Base-by-base conservation (phyloP, 768 basidiomycete genomes). In the Coprinopsis sp. region DNA sequence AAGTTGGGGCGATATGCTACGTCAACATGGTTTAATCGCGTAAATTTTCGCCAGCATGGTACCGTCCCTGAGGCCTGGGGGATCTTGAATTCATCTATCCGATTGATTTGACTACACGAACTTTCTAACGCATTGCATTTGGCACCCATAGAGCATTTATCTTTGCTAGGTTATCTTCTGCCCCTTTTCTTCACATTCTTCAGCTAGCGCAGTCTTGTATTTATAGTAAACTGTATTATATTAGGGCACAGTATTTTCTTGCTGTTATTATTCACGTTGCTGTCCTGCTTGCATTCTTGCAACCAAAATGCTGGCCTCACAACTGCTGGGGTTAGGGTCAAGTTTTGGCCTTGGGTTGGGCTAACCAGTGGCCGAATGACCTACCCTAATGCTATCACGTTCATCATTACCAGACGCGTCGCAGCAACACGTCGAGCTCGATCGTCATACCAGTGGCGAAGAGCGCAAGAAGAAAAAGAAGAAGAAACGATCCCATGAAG, bases 381-480 rank as follows among this genome's bases (percentile, higher is more conserved):
- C 71, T 64, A 60, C 71, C 73, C 73, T 73, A 73, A 73, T 71
- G 65, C 61, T 63, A 55, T 61, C 62, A 47, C 52, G 61, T 22
- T 46, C 57, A 25, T 33, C 53, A 29, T n/a, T 51, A 27, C 33
- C 43, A 38, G 57, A 58, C 47, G 46, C 56, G 31, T 57, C 51
- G 40, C 55, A 56, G 38, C 49, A 54, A 12, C 40, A 53, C 34
- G 34, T 37, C 33, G 49, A 45, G 39, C 47, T 46, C 33, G 40
- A 47, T 16, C 28, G 40, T 23, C 42, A 50, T 30, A 37, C 34
- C 21, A 37, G 53, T 21, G 30, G n/a, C 40, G 45, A 41, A 31
- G 55, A 46, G 33, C 44, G 45, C 21, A 56, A 58, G 41, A 62
- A 68, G 57, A 70, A 72, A 46, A 71, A 65, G 54, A 69, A 67